Percentiles rank a stretch among this genome's conserved stretches.
Conservation (phyloP, 768 basidiomycete genomes). For the Macrolepiota albuminosa region DNA sequence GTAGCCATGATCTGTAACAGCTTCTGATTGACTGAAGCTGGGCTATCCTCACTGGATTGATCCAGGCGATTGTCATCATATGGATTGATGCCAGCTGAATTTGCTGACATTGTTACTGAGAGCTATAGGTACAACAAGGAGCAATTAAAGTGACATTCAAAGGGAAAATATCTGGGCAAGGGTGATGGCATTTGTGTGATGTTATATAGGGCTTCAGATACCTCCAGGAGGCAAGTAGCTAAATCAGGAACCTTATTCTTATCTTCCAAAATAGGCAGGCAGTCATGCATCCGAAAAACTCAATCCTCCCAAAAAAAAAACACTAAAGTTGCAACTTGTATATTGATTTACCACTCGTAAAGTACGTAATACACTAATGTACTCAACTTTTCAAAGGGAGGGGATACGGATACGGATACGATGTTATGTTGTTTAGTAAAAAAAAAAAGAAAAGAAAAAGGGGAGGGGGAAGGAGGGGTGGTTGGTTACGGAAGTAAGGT, state of each 20-base stretch:
- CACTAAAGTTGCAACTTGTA: neutral
- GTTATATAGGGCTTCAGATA: neutral
- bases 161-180: neutral
- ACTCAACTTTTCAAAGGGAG: neutral
- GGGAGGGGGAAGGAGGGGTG: neutral
- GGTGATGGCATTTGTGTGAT: neutral
- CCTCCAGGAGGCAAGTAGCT: no score
- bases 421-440: neutral
- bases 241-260: no score
- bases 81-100: neutral
- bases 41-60: constrained; percentile 11
- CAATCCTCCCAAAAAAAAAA: no score
- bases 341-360: neutral
- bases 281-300: no score
- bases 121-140: neutral
- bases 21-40: constrained; percentile 29
- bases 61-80: constrained; percentile 20
- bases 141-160: neutral
- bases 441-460: no score
- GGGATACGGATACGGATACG: neutral
- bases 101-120: neutral
- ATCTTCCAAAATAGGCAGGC: no score
- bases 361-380: constrained; percentile 1
- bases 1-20: constrained; percentile 36
- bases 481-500: no score